These are phyloP conservation scores for Cucurbita ficifolia DNA, from an alignment of 306 rosid species.

Conservation along the genomic window DNA sequence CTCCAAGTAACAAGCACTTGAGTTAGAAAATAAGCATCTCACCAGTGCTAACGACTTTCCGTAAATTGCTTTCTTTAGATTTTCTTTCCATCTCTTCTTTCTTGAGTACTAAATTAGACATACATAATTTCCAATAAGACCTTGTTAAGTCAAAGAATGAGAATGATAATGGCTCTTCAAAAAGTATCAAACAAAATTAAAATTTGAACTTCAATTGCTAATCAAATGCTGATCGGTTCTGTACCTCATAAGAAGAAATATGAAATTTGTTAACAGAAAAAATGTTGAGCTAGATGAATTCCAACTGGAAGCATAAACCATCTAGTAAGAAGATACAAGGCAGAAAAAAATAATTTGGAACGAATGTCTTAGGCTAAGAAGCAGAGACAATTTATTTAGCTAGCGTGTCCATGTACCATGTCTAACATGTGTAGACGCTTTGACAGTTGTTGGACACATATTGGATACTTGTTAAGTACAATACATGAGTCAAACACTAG, in stretches of 20 bases:
- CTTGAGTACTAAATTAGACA: constrained; percentile 46
- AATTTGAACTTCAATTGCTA: not conserved
- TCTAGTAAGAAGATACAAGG: not conserved
- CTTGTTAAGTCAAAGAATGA: not conserved
- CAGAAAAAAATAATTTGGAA: not conserved
- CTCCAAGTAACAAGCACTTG: constrained; percentile 3
- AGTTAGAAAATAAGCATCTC: constrained; percentile 12
- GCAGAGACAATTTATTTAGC: too few species aligned
- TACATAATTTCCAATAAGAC: constrained; percentile 11
- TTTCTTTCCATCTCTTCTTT: constrained; percentile 78
- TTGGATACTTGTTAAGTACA: too few species aligned
- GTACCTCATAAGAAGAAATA: not conserved
- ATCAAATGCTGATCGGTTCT: not conserved
- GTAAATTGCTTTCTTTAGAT: constrained; percentile 42
- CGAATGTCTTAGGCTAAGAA: not conserved
- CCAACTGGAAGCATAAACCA: not conserved
- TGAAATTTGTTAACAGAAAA: not conserved
- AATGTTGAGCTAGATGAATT: not conserved
- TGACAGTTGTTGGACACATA: too few species aligned
- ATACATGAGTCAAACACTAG: too few species aligned
- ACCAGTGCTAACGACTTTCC: constrained; percentile 42
- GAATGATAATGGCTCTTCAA: not conserved
- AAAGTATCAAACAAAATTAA: not conserved
- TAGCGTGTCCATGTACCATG: too few species aligned
- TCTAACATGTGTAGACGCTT: too few species aligned